Evolutionary conservation across 2,329 filamentous ascomycete genomes (phyloP).

Genomic region (Cladosporium austrohemisphaericum): DNA sequence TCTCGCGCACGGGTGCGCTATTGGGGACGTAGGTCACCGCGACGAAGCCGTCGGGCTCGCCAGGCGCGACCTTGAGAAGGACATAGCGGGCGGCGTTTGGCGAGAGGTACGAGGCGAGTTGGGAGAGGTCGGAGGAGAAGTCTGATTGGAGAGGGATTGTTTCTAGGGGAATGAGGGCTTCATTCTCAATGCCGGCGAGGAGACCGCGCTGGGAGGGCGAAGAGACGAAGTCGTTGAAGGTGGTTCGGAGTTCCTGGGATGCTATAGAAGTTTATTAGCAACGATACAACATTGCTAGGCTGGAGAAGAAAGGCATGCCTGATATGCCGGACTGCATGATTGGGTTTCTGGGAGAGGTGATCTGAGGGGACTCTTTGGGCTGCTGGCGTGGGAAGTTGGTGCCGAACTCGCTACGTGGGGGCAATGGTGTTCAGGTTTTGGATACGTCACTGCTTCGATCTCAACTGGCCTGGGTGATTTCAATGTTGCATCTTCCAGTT

Average conservation of each 20-base stretch:
- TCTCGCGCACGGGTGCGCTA: conserved; percentile 72
- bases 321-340: conserved; percentile 77
- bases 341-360: not conserved
- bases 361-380: not conserved
- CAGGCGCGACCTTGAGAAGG: conserved; percentile 65
- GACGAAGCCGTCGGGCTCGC: conserved; percentile 49
- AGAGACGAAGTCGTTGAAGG: conserved; percentile 67
- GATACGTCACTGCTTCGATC: no score
- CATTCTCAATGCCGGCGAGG: conserved; percentile 65
- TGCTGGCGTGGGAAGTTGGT: no score
- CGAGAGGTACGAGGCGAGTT: conserved; percentile 61
- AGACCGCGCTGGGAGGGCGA: conserved; percentile 63
- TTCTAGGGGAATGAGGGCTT: conserved; percentile 61
- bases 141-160: conserved; percentile 51
- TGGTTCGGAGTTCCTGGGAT: conserved; percentile 69
- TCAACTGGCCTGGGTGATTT: no score
- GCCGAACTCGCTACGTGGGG: no score
- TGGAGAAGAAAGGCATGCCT: conserved; percentile 45
- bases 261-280: conserved; percentile 46
- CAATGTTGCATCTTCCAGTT: no score
- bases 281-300: not conserved
- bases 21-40: conserved; percentile 78
- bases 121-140: conserved; percentile 62
- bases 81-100: conserved; percentile 68
- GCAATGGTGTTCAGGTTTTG: no score